Evolutionary conservation across 2,329 filamentous ascomycete species (phyloP), one percentile per base, ranked within the genome.

Genomic region (Setomelanomma holmii): DNA sequence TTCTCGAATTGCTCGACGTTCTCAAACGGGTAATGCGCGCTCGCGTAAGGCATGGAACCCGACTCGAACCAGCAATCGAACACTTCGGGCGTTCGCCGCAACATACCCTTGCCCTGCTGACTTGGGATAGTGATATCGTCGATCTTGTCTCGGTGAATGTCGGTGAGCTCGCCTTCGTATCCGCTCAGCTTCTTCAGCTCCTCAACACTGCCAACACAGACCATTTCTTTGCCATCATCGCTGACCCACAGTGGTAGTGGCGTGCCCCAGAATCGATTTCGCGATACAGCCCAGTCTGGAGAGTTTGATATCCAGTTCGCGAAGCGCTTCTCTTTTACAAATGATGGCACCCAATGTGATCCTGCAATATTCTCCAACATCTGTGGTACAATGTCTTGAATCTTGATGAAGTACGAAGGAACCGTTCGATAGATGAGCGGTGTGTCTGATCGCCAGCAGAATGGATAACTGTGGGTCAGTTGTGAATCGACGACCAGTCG

Each of bases 61-160:
- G 92, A 96, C 76, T 97, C 93, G 58, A 96, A 96, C 92, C 93
- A 97, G 72, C 93, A 97, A 77, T 97, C 93, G 65, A 97, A 96
- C 4, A 97, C 91, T 72, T 96, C 92, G 45, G 91, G 88, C 8
- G 95, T 84, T 62, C 93, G 87, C 66, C 84, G 87, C 56, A 97
- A 79, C n/a, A 83, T 81, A 17, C 92, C 93, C 70, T 93, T 96
- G 63, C 93, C 93, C 76, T 88, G 84, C 75, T 90, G 89, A 72
- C 90, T 96, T 1, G 93, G 93, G 58, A 98, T 97, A 39, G 92
- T 96, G 73, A 98, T 96, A 63, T 91, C 82, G 69, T 98, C 93
- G 58, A 98, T 89, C 75, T 93, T 93, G 75, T 97, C 91, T 45
- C 93, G 88, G 75, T 98, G 93, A 24, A 98, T 83, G 68, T 98